Conservation (phyloP, 306 rosid genomes). For the Pterocarpus macrocarpus region DNA sequence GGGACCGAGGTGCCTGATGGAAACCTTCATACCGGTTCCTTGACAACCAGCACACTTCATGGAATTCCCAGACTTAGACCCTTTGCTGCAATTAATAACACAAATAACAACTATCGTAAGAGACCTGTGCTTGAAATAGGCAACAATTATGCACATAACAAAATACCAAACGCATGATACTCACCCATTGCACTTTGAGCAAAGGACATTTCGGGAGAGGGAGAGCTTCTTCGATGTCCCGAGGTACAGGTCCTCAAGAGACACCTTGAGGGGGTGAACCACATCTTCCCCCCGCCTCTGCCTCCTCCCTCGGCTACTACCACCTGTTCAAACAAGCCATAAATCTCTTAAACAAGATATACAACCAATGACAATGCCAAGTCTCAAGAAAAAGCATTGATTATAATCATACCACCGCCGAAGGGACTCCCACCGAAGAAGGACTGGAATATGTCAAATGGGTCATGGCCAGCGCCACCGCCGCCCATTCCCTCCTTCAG, state of each 20-base stretch:
- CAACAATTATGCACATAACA: neutral
- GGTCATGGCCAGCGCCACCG: conserved; percentile 93
- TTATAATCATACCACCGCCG: conserved; percentile 61
- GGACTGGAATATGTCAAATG: conserved; percentile 89
- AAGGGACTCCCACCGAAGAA: conserved; percentile 94
- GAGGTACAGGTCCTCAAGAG: conserved; percentile 82
- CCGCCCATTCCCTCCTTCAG: conserved; percentile 99
- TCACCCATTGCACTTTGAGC: conserved; percentile 92
- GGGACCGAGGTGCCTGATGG: conserved; percentile 94
- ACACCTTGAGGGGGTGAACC: conserved; percentile 90
- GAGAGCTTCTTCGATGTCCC: conserved; percentile 96
- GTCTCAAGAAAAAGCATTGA: neutral
- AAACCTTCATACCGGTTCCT: conserved; percentile 95
- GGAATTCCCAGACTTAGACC: conserved; percentile 95
- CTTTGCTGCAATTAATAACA: conserved; percentile 66
- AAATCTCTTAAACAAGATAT: neutral
- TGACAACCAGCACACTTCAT: conserved; percentile 89
- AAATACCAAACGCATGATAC: conserved; percentile 32
- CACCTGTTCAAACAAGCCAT: conserved; percentile 62
- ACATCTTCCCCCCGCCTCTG: conserved; percentile 99
- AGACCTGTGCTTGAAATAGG: neutral
- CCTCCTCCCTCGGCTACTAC: conserved; percentile 89
- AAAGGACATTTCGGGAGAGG: conserved; percentile 82
- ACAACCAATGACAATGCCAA: neutral
- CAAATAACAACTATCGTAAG: neutral